Conservation (phyloP, 306 rosid genomes). For the Pterocarpus santalinus region DNA sequence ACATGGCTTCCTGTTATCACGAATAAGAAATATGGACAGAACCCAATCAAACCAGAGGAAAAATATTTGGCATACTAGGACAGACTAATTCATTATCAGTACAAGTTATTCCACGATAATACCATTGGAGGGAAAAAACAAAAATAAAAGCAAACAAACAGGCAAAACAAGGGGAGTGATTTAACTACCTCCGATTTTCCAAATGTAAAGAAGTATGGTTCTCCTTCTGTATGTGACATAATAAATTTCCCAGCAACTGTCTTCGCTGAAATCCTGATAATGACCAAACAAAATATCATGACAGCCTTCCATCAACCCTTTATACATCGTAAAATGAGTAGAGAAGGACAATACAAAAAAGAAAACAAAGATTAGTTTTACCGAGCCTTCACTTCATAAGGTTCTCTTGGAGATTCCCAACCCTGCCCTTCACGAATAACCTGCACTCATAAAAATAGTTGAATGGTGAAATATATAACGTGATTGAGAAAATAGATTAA, state of each 20-base stretch:
- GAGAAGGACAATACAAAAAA: conserved; percentile 14
- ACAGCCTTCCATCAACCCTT: conserved; percentile 33
- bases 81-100: conserved; percentile 25
- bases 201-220: conserved; percentile 84
- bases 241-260: conserved; percentile 74
- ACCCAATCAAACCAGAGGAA: conserved; percentile 8
- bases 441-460: conserved; percentile 57
- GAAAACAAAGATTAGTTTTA: conserved; percentile 45
- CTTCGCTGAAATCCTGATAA: conserved; percentile 86
- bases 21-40: conserved; percentile 23
- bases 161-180: conserved; percentile 29
- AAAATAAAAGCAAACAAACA: neutral
- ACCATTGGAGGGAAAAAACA: neutral
- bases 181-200: conserved; percentile 90
- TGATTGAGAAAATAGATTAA: neutral
- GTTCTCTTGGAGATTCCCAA: conserved; percentile 98
- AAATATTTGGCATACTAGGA: conserved; percentile 27
- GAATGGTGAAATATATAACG: conserved; percentile 8
- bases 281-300: conserved; percentile 48
- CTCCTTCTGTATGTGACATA: conserved; percentile 72
- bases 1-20: neutral
- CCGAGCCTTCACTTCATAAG: conserved; percentile 98
- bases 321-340: conserved; percentile 36
- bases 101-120: conserved; percentile 20
- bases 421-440: conserved; percentile 86